A percentile compares a stretch with the other conserved stretches of the same genome.
Evolutionary conservation across 306 rosid genomes (phyloP).

Genomic region (Cyamopsis tetragonoloba): DNA sequence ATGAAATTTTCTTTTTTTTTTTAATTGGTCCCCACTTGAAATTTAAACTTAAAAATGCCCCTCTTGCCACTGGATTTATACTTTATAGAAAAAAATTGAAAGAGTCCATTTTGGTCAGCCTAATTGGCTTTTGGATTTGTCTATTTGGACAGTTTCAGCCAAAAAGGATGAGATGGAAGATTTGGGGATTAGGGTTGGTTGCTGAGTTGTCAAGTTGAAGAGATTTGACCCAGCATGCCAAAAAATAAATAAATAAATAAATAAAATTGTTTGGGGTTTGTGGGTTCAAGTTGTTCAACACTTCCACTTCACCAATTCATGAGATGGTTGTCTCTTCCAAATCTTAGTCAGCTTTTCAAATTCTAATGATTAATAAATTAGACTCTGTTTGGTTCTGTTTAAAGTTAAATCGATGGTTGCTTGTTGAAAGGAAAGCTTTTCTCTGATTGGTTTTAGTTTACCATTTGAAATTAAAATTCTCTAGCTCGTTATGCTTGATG

Average conservation of each 20-base stretch:
- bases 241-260: too few relatives aligned
- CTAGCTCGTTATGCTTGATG: neutral
- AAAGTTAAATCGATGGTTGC: constrained; percentile 20
- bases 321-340: constrained; percentile 10
- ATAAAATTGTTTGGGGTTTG: constrained; percentile 10
- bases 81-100: too few relatives aligned
- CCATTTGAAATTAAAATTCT: constrained; percentile 22
- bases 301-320: neutral
- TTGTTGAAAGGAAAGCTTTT: neutral
- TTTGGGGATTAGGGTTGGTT: constrained; percentile 6
- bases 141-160: constrained; percentile 24
- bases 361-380: neutral
- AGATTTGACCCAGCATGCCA: constrained; percentile 16
- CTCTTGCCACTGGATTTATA: neutral
- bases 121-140: constrained; percentile 17
- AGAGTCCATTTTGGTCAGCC: constrained; percentile 13
- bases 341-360: neutral
- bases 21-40: too few relatives aligned
- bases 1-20: too few relatives aligned
- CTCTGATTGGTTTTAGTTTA: neutral
- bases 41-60: neutral
- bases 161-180: neutral
- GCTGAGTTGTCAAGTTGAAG: constrained; percentile 13
- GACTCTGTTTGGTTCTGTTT: neutral
- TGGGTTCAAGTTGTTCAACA: neutral